Percentiles rank a stretch among this genome's conserved stretches.
phyloP scores from a whole-genome alignment of 116 monocot genomes.

The Posidonia oceanica region DNA sequence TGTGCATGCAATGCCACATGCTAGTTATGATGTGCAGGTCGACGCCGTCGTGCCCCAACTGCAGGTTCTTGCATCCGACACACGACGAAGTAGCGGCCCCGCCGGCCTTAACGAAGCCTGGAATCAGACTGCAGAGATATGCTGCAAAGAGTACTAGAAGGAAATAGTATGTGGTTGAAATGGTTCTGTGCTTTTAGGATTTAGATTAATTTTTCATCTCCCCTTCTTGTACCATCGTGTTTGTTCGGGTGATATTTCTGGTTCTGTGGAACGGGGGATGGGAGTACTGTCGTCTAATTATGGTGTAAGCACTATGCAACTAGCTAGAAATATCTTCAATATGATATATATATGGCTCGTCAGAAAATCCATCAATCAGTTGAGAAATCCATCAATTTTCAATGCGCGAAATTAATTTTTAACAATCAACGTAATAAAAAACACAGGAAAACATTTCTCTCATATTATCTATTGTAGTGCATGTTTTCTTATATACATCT shows the following conservation, averaged over 20 bases:
- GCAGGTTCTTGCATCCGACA: conserved; percentile 36
- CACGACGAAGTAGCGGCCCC: neutral
- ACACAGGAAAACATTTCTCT: too few relatives aligned
- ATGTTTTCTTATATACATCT: too few relatives aligned
- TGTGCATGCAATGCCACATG: conserved; percentile 45
- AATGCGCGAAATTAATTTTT: too few relatives aligned
- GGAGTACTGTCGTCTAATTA: neutral
- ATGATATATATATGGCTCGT: too few relatives aligned
- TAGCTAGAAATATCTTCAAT: too few relatives aligned
- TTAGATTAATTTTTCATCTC: neutral
- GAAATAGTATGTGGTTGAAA: neutral
- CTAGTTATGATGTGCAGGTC: conserved; percentile 46
- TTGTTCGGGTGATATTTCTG: neutral
- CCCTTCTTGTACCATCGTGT: neutral
- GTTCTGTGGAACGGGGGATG: neutral
- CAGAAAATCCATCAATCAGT: too few relatives aligned
- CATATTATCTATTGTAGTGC: too few relatives aligned
- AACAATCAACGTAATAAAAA: too few relatives aligned
- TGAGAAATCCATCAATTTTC: too few relatives aligned
- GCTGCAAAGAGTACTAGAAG: neutral
- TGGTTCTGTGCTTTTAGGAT: neutral
- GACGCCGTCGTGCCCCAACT: conserved; percentile 53
- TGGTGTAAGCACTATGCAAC: neutral
- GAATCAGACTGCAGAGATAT: neutral
- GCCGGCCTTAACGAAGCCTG: neutral